These are phyloP conservation scores for Harringtonia aguacate DNA, from an alignment of 2,329 filamentous ascomycete species.

Conservation along the genomic window DNA sequence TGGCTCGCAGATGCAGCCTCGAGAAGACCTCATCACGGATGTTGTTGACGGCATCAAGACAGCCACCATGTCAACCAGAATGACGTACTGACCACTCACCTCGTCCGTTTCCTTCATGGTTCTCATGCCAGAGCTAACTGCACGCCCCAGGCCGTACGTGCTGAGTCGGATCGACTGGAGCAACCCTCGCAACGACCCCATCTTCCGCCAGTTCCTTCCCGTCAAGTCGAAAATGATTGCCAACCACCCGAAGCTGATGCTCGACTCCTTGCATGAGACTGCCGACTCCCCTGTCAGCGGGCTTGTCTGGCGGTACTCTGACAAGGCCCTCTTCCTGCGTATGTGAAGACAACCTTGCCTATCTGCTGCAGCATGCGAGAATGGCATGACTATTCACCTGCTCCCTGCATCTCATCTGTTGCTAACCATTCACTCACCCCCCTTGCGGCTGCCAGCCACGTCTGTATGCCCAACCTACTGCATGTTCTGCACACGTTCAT, in stretches of 20 bases:
- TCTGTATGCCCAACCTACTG: conserved; percentile 55
- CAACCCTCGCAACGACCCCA: conserved; percentile 46
- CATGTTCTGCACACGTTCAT: conserved; percentile 50
- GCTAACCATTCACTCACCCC: neutral
- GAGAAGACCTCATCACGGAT: conserved; percentile 43
- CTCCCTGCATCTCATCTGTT: too few relatives aligned
- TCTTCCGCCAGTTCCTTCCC: conserved; percentile 51
- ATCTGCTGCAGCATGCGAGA: too few relatives aligned
- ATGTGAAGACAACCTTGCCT: too few relatives aligned
- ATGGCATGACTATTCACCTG: too few relatives aligned
- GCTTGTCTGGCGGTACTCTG: conserved; percentile 52
- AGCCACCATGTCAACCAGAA: conserved; percentile 48
- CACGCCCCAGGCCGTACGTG: conserved; percentile 37
- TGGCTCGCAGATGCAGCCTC: conserved; percentile 27
- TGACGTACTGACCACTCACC: conserved; percentile 30
- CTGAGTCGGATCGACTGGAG: conserved; percentile 49
- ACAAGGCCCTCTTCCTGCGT: conserved; percentile 53
- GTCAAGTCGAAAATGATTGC: conserved; percentile 38
- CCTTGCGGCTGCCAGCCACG: conserved; percentile 27
- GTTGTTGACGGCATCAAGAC: conserved; percentile 38
- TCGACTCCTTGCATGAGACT: conserved; percentile 50
- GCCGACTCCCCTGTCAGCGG: conserved; percentile 44
- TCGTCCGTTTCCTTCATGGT: neutral
- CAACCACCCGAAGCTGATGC: conserved; percentile 41
- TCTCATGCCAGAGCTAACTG: neutral